Evolutionary conservation across 2,329 filamentous ascomycete species (phyloP).

Genomic region (Parascedosporium putredinis): DNA sequence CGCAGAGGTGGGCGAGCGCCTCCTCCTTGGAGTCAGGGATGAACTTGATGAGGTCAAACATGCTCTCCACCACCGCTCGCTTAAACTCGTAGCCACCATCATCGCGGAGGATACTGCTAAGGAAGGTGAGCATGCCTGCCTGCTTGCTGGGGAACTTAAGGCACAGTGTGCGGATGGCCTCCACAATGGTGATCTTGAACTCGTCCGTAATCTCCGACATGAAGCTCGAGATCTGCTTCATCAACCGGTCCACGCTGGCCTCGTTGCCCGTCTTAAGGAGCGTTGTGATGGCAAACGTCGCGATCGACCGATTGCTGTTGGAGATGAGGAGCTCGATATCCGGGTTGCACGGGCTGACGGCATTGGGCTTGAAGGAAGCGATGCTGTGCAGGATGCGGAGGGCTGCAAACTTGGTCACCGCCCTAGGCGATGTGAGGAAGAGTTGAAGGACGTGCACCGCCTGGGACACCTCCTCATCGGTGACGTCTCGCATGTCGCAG

Average conservation of each 20-base stretch:
- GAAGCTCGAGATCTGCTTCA: constrained; percentile 97
- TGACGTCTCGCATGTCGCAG: constrained; percentile 86
- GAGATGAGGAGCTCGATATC: constrained; percentile 96
- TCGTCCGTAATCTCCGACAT: constrained; percentile 99
- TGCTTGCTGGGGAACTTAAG: constrained; percentile 98
- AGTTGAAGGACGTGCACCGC: constrained; percentile 92
- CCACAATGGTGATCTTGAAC: constrained; percentile 99
- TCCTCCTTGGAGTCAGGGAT: constrained; percentile 77
- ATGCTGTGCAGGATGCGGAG: constrained; percentile 95
- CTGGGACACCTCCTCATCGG: constrained; percentile 81
- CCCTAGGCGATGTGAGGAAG: constrained; percentile 89
- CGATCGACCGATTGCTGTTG: constrained; percentile 93
- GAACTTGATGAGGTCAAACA: constrained; percentile 99
- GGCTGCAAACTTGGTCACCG: constrained; percentile 94
- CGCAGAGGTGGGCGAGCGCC: constrained; percentile 88
- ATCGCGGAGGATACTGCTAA: constrained; percentile 91
- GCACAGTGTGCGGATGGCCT: constrained; percentile 91
- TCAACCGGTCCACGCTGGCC: constrained; percentile 87
- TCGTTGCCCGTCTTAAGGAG: constrained; percentile 97
- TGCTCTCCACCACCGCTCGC: constrained; percentile 93
- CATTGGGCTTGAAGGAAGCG: constrained; percentile 88
- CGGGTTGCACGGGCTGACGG: constrained; percentile 87
- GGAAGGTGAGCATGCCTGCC: constrained; percentile 92
- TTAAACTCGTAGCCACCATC: constrained; percentile 99
- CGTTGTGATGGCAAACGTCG: constrained; percentile 96